Evolutionary conservation across 2,329 filamentous ascomycete genomes (phyloP).

Genomic region (Escovopsis sp.): DNA sequence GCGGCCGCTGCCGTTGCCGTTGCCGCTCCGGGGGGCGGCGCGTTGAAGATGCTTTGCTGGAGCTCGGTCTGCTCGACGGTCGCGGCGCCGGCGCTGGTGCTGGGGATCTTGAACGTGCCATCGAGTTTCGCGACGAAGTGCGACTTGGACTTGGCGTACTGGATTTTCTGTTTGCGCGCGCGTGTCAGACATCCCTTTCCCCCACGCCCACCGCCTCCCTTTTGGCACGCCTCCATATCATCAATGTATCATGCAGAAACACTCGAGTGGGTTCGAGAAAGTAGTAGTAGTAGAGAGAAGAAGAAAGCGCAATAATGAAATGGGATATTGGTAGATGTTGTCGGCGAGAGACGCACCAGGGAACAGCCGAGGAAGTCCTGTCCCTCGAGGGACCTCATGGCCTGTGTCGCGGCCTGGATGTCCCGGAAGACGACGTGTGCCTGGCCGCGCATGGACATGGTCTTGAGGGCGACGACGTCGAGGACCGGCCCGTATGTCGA

Average conservation of each 20-base stretch:
- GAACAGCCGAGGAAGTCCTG: constrained; percentile 73
- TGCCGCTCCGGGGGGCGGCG: constrained; percentile 37
- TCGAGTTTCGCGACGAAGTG: constrained; percentile 82
- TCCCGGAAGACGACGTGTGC: constrained; percentile 88
- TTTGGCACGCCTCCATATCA: no score
- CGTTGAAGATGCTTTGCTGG: constrained; percentile 69
- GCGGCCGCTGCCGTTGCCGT: constrained; percentile 14
- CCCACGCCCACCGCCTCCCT: no score
- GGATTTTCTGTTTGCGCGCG: constrained; percentile 51
- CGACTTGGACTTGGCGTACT: constrained; percentile 82
- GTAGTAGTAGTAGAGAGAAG: no score
- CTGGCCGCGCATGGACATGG: constrained; percentile 85
- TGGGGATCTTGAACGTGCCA: constrained; percentile 67
- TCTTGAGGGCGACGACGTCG: constrained; percentile 82
- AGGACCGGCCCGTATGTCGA: constrained; percentile 86
- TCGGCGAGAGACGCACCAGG: constrained; percentile 46
- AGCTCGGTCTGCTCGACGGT: constrained; percentile 54
- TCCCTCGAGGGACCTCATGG: constrained; percentile 77
- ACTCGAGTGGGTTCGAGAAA: no score
- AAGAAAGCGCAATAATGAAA: no score
- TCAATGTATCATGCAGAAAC: no score
- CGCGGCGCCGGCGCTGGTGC: constrained; percentile 33
- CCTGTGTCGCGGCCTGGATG: constrained; percentile 80
- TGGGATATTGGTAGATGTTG: background rate
- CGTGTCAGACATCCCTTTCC: background rate